Conservation (phyloP, 306 rosid genomes). For the Cucumis hystrix region DNA sequence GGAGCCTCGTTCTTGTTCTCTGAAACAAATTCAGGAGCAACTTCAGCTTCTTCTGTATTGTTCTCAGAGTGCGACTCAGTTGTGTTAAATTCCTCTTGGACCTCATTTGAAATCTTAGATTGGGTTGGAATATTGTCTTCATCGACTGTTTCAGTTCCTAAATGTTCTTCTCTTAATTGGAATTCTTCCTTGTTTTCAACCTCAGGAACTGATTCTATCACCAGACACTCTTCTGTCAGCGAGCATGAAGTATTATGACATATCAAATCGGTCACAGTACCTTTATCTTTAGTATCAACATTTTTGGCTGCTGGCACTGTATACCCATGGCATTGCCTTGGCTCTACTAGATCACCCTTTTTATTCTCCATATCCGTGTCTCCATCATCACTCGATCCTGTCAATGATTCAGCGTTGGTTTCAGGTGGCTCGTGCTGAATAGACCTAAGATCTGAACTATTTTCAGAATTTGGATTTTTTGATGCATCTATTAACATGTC, state of each 20-base stretch:
- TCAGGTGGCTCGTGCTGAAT: constrained; percentile 14
- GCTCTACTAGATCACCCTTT: constrained; percentile 7
- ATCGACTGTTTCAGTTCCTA: constrained; percentile 19
- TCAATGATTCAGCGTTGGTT: constrained; percentile 15
- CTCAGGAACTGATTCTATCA: constrained; percentile 16
- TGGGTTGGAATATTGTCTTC: constrained; percentile 13
- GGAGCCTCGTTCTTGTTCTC: constrained; percentile 17
- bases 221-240: constrained; percentile 14
- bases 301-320: neutral
- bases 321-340: neutral
- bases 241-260: constrained; percentile 12
- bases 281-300: neutral
- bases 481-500: neutral
- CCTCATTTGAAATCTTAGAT: constrained; percentile 6
- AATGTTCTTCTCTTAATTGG: constrained; percentile 8
- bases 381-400: constrained; percentile 5
- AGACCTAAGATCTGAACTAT: constrained; percentile 4
- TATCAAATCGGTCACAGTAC: neutral
- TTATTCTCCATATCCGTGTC: constrained; percentile 12
- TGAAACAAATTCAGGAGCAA: constrained; percentile 9
- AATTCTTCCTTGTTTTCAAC: constrained; percentile 21
- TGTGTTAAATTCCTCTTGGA: neutral
- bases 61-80: constrained; percentile 2
- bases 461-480: constrained; percentile 6
- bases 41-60: neutral